These are phyloP conservation scores for Hydrangea macrophylla DNA, from an alignment of 148 eudicot genomes.

Conservation along the genomic window DNA sequence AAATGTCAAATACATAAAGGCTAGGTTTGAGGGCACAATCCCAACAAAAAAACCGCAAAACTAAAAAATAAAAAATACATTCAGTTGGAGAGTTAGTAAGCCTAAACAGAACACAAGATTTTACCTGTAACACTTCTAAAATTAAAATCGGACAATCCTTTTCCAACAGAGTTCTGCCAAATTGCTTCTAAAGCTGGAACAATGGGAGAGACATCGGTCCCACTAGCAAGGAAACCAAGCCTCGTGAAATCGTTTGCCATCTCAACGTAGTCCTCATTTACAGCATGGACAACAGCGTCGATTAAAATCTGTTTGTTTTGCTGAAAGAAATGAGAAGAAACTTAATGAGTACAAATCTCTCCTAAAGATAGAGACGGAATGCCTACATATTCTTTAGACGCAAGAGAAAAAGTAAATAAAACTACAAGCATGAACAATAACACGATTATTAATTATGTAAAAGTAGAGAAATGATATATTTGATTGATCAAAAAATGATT, in stretches of 20 bases:
- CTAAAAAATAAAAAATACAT: no score
- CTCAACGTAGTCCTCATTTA: constrained; percentile 93
- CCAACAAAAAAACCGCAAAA: no score
- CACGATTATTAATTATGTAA: neutral
- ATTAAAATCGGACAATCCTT: constrained; percentile 92
- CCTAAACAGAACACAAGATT: neutral
- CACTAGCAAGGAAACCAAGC: constrained; percentile 94
- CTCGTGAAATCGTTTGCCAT: constrained; percentile 99
- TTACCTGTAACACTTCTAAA: constrained; percentile 96
- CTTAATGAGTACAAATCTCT: neutral
- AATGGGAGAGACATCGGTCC: constrained; percentile 91
- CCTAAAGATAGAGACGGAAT: neutral
- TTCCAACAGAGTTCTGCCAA: constrained; percentile 94
- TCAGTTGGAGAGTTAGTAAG: no score
- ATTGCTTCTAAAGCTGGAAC: constrained; percentile 95
- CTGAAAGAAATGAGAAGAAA: constrained; percentile 37
- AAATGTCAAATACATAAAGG: no score
- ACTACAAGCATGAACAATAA: neutral
- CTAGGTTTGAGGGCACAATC: no score
- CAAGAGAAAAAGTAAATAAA: neutral
- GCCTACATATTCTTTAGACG: neutral
- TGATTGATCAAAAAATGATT: neutral
- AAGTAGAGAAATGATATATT: no score
- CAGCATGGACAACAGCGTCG: constrained; percentile 99
- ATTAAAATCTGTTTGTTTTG: constrained; percentile 94